These are phyloP conservation scores for Yamadazyma sp. DNA, from an alignment of 1,139 yeast species.

Conservation along the genomic window DNA sequence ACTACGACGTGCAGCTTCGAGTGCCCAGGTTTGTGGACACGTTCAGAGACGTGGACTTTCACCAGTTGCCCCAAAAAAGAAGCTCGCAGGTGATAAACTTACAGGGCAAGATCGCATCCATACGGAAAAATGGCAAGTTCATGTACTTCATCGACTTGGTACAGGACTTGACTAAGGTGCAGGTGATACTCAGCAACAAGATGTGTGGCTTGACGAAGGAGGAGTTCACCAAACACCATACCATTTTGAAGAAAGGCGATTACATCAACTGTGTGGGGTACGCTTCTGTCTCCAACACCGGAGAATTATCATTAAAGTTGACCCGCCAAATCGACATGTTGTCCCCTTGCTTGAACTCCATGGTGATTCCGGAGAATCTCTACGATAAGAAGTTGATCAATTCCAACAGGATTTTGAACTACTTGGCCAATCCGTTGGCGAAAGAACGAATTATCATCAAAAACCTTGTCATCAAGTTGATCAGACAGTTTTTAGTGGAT, in stretches of 20 bases:
- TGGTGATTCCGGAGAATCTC: slow-evolving; percentile 58
- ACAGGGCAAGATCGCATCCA: slow-evolving; percentile 59
- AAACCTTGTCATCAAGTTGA: slow-evolving; percentile 49
- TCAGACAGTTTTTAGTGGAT: slow-evolving; percentile 56
- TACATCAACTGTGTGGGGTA: slow-evolving; percentile 60
- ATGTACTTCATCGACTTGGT: slow-evolving; percentile 64
- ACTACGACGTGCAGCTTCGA: slow-evolving; percentile 8
- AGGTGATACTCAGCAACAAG: slow-evolving; percentile 59
- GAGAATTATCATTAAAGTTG: slow-evolving; percentile 76
- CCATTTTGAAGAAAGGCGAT: slow-evolving; percentile 67
- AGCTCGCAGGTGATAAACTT: slow-evolving; percentile 13
- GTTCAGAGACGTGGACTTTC: slow-evolving; percentile 9
- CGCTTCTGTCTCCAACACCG: slow-evolving; percentile 75
- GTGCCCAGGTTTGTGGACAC: slow-evolving; percentile 10
- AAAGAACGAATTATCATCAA: slow-evolving; percentile 54
- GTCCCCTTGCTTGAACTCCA: slow-evolving; percentile 68
- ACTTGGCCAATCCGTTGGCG: slow-evolving; percentile 53
- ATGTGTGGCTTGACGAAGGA: slow-evolving; percentile 41
- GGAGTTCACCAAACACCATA: slow-evolving; percentile 47
- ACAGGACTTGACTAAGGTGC: slow-evolving; percentile 59
- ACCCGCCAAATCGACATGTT: slow-evolving; percentile 48
- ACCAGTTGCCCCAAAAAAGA: slow-evolving; percentile 9
- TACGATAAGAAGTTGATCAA: slow-evolving; percentile 58
- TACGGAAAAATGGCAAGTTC: slow-evolving; percentile 66
- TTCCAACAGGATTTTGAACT: slow-evolving; percentile 71